Evolutionary conservation across 1,139 yeast genomes (phyloP).

Genomic region (Tardiomyces blankii): DNA sequence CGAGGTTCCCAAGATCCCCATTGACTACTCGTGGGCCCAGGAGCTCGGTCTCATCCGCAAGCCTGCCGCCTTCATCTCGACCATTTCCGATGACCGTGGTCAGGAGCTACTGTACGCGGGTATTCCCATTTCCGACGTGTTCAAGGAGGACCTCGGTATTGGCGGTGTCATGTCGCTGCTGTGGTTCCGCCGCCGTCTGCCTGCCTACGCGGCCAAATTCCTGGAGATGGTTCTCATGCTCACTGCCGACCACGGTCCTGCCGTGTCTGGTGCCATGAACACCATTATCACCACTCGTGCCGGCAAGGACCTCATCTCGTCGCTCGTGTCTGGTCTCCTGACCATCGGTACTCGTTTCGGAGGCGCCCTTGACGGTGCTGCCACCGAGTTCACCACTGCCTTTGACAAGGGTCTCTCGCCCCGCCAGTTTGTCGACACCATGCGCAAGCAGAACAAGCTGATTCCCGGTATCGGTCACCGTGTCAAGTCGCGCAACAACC

Average conservation of each 20-base stretch:
- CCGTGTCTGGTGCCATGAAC: conserved; percentile 39
- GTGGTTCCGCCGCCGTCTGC: conserved; percentile 37
- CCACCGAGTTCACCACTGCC: conserved; percentile 34
- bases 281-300: conserved; percentile 38
- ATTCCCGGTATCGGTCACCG: conserved; percentile 39
- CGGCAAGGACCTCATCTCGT: conserved; percentile 36
- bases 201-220: conserved; percentile 34
- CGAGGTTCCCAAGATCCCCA: conserved; percentile 37
- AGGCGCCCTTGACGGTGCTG: conserved; percentile 39
- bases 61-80: conserved; percentile 38
- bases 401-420: conserved; percentile 35
- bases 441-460: conserved; percentile 37
- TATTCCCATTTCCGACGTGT: conserved; percentile 36
- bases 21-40: conserved; percentile 39
- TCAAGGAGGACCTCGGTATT: conserved; percentile 36
- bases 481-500: conserved; percentile 38
- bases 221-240: conserved; percentile 38
- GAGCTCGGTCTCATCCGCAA: conserved; percentile 36
- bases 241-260: conserved; percentile 40
- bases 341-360: conserved; percentile 38
- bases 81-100: conserved; percentile 38
- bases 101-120: conserved; percentile 37
- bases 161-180: conserved; percentile 38
- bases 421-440: conserved; percentile 35
- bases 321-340: conserved; percentile 34